Conservation (phyloP, 257 asterid genomes). For the Capsicum pubescens region DNA sequence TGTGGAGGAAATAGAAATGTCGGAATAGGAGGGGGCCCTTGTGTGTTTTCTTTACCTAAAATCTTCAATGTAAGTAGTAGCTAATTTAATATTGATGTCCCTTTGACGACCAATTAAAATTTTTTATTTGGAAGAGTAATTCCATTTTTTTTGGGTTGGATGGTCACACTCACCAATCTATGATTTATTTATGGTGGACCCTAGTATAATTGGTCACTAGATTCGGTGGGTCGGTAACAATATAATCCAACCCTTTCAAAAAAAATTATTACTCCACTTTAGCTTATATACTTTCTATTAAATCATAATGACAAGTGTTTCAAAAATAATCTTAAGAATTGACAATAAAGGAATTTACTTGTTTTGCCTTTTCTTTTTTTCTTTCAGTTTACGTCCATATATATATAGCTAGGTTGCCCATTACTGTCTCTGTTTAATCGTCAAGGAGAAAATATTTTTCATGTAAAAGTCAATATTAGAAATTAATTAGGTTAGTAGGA, state of each 20-base stretch:
- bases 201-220: background rate
- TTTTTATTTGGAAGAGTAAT: background rate
- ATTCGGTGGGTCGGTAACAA: slow-evolving; percentile 24
- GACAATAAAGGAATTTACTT: background rate
- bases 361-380: background rate
- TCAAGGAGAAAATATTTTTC: too few relatives aligned
- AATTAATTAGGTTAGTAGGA: too few relatives aligned
- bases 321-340: background rate
- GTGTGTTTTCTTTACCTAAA: background rate
- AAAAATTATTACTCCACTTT: background rate
- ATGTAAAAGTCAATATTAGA: too few relatives aligned
- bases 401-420: too few relatives aligned
- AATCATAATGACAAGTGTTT: background rate
- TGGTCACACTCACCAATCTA: slow-evolving; percentile 20
- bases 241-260: background rate
- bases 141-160: slow-evolving; percentile 3
- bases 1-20: slow-evolving; percentile 28
- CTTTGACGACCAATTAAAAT: slow-evolving; percentile 14
- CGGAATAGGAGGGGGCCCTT: background rate
- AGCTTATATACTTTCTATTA: background rate
- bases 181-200: slow-evolving; percentile 13
- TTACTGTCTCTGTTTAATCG: too few relatives aligned
- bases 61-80: background rate
- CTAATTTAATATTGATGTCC: background rate
- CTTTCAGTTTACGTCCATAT: background rate